phyloP scores from a whole-genome alignment of 2,329 filamentous ascomycete species.

The Arthroderma sp. region DNA sequence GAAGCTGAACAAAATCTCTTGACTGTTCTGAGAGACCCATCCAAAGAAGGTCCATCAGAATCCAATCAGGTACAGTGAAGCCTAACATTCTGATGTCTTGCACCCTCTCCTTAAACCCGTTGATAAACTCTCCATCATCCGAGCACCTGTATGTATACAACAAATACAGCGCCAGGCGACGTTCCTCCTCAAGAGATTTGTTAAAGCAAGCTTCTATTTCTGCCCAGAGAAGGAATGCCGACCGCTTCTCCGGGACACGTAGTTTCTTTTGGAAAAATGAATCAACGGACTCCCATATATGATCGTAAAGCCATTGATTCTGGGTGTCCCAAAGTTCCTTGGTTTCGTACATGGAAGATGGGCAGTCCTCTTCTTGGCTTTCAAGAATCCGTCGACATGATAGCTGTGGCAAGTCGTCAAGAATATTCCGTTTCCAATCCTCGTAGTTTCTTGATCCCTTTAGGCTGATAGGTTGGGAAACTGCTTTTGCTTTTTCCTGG shows the following conservation, averaged over 20 bases:
- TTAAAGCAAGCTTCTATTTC: constrained; percentile 2
- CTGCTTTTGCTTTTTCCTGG: too few relatives aligned
- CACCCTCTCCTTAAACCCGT: background rate
- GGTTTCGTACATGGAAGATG: background rate
- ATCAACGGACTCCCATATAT: constrained; percentile 1
- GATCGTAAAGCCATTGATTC: constrained; percentile 2
- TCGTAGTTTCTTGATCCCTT: too few relatives aligned
- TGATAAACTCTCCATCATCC: constrained; percentile 1
- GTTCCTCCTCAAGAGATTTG: constrained; percentile 1
- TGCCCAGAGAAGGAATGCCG: constrained; percentile 1
- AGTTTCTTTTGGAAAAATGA: background rate
- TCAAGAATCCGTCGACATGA: constrained; percentile 1
- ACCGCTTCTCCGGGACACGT: background rate
- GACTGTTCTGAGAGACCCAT: constrained; percentile 1
- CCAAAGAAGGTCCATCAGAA: constrained; percentile 1
- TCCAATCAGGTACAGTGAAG: constrained; percentile 2
- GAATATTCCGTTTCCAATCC: too few relatives aligned
- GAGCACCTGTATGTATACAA: constrained; percentile 1
- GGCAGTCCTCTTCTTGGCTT: background rate
- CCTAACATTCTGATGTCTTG: background rate
- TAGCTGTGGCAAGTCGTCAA: background rate
- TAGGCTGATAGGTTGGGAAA: too few relatives aligned
- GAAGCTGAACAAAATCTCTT: background rate
- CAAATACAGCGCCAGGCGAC: background rate
- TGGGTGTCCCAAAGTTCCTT: background rate